Percentiles rank a stretch among this genome's conserved stretches.
phyloP scores from a whole-genome alignment of 2,329 filamentous ascomycete genomes.

The Fusarium buharicum region DNA sequence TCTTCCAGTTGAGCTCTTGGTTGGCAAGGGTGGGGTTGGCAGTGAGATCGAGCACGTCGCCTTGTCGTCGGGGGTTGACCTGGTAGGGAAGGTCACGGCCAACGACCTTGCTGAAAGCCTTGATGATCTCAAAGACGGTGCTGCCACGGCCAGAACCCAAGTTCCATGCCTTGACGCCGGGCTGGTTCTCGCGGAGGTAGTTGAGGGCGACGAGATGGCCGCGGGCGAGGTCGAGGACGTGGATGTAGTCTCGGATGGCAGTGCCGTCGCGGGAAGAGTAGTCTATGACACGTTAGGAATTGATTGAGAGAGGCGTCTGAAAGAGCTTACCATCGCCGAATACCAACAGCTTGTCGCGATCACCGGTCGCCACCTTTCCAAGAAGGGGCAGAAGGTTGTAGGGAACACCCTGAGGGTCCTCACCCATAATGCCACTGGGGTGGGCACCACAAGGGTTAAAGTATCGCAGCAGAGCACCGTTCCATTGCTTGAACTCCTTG shows the following conservation, averaged over 20 bases:
- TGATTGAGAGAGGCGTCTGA: background rate
- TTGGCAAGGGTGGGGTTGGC: constrained; percentile 90
- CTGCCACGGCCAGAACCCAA: constrained; percentile 92
- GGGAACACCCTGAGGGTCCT: constrained; percentile 94
- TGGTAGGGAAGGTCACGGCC: constrained; percentile 88
- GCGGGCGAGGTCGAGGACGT: constrained; percentile 87
- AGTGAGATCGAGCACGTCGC: constrained; percentile 94
- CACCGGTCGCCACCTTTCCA: constrained; percentile 94
- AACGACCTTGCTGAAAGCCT: constrained; percentile 88
- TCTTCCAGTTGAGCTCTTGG: constrained; percentile 91
- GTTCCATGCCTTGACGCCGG: constrained; percentile 96
- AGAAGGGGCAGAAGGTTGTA: constrained; percentile 96
- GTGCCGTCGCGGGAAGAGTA: constrained; percentile 92
- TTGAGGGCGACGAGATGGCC: constrained; percentile 91
- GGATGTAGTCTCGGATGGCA: constrained; percentile 97
- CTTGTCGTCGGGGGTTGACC: constrained; percentile 81
- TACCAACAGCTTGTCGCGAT: constrained; percentile 91
- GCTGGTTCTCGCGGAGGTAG: constrained; percentile 84
- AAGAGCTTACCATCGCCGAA: constrained; percentile 85
- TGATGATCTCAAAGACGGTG: constrained; percentile 97
- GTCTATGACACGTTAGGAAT: constrained; percentile 65
- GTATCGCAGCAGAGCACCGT: constrained; percentile 91
- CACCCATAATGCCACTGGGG: constrained; percentile 95
- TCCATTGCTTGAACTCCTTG: constrained; percentile 84
- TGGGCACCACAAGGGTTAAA: constrained; percentile 98